Evolutionary conservation across 1,284 basidiomycete genomes (phyloP), one percentile per base, ranked within the genome.

Genomic region (Fomitopsis schrenkii): DNA sequence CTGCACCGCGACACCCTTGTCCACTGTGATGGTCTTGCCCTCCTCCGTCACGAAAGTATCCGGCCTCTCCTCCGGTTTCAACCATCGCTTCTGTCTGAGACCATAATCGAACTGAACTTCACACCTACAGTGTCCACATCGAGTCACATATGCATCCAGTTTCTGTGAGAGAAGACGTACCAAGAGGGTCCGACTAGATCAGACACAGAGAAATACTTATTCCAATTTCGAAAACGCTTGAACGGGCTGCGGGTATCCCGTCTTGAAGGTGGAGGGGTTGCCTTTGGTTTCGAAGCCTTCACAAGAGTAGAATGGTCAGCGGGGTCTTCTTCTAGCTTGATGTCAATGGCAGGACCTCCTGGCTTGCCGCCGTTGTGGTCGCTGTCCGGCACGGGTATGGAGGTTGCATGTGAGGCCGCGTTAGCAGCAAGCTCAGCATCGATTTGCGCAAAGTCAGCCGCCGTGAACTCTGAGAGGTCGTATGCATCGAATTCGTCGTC

Each of bases 41-140:
- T 77, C 73, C 4, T 79, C 76, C 3, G 88, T 84, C 1, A 75
- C 75, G 66, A 95, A 93, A 0, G 81, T 76, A 5, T 74, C 66
- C 0, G 91, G 91, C 42, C 93, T 81, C 19, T 79, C 62, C 12
- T 76, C 74, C 0, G 89, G 69, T 5, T 83, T 84, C 46, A 77
- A 77, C 57, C 77, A 78, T 7, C 90, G 82, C 59, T 79, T 76
- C 64, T 86, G 84, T 30, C 83, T 81, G 33, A 91, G 76, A 2
- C 87, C 83, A 67, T 93, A 93, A 64, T 91, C 88, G 69, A 83
- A 87, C 70, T 94, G 91, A 59, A 94, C 79, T 68, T 91, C 89
- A 68, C 89, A 91, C 88, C 88, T 91, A 30, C 15, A 46, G 9
- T 4, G 9, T 50, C 12, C 26, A 30, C 14, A 17, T 30, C 28